phyloP scores from a whole-genome alignment of 208 protist species.

The Kentomonas sorsogonicus region DNA sequence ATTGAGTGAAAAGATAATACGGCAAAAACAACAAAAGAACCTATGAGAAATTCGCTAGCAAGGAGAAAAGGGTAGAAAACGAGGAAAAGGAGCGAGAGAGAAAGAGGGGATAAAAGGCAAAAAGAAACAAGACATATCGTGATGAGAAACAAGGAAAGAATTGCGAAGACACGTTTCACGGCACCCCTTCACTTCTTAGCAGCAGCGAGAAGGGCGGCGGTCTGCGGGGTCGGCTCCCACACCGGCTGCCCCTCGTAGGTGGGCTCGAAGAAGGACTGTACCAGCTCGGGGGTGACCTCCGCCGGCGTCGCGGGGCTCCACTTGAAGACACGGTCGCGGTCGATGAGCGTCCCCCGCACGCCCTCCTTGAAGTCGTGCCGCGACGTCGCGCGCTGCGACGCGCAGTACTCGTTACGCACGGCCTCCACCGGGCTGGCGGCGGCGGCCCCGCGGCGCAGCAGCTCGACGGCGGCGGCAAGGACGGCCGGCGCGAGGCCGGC shows the following conservation, averaged over 20 bases:
- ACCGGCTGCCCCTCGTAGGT: slow-evolving; percentile 16
- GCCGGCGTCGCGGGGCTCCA: slow-evolving; percentile 57
- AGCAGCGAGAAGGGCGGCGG: slow-evolving; percentile 7
- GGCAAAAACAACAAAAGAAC: slow-evolving; percentile 6
- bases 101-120: background rate
- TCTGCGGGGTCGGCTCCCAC: slow-evolving; percentile 40
- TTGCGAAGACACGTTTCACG: too few species aligned
- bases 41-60: slow-evolving; percentile 5
- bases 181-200: background rate
- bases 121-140: slow-evolving; percentile 4
- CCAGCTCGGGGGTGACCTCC: slow-evolving; percentile 33
- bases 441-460: slow-evolving; percentile 34
- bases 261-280: slow-evolving; percentile 30
- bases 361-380: slow-evolving; percentile 70
- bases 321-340: slow-evolving; percentile 73
- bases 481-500: too few species aligned
- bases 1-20: too few species aligned
- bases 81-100: slow-evolving; percentile 6
- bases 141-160: slow-evolving; percentile 2
- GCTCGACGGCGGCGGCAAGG: too few species aligned
- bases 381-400: slow-evolving; percentile 26
- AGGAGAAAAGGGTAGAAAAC: slow-evolving; percentile 7
- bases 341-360: slow-evolving; percentile 73
- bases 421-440: slow-evolving; percentile 30
- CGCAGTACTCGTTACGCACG: slow-evolving; percentile 60